Conservation (phyloP, 495 filamentous ascomycete species). For the Talaromyces liani region DNA sequence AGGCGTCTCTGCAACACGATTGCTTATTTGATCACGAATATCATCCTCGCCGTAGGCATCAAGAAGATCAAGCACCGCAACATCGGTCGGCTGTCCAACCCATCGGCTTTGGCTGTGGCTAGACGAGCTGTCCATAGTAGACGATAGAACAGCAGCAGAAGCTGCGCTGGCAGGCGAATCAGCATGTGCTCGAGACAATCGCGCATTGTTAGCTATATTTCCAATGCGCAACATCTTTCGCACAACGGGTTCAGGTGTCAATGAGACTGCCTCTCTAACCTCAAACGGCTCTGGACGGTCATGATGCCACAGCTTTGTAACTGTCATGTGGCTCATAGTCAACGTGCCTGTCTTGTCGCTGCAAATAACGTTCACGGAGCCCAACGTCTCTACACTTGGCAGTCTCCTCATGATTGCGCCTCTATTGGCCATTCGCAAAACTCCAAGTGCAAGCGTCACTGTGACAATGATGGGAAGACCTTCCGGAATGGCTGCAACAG, state of each 20-base stretch:
- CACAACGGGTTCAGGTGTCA: constrained; percentile 61
- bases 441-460: constrained; percentile 88
- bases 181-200: constrained; percentile 55
- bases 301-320: constrained; percentile 93
- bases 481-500: constrained; percentile 95
- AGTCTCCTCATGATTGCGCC: constrained; percentile 92
- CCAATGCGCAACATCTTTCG: constrained; percentile 78
- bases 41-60: constrained; percentile 88
- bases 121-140: constrained; percentile 57
- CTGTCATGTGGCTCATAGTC: constrained; percentile 97
- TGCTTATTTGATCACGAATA: constrained; percentile 74
- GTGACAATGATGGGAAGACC: constrained; percentile 97
- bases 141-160: constrained; percentile 68
- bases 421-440: constrained; percentile 87
- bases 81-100: constrained; percentile 95
- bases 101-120: constrained; percentile 70
- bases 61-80: constrained; percentile 86
- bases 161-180: constrained; percentile 59
- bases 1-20: constrained; percentile 72
- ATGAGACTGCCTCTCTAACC: constrained; percentile 60
- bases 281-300: constrained; percentile 63
- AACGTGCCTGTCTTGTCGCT: constrained; percentile 97
- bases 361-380: constrained; percentile 96
- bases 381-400: constrained; percentile 95
- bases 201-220: constrained; percentile 93